These are phyloP conservation scores for Gaeumannomyces tritici DNA, from an alignment of 2,329 filamentous ascomycete species.

Conservation along the genomic window DNA sequence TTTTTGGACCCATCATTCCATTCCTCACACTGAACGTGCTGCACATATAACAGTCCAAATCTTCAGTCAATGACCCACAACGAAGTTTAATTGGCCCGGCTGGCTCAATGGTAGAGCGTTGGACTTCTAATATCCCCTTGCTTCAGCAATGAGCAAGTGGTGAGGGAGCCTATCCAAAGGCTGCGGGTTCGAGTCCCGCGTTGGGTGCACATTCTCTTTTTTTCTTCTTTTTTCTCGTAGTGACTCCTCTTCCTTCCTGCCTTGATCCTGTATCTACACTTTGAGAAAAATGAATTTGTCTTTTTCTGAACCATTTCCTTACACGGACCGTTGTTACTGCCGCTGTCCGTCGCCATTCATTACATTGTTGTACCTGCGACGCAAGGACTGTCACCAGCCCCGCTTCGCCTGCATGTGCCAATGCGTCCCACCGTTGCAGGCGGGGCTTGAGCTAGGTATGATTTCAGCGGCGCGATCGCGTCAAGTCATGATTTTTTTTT, in stretches of 20 bases:
- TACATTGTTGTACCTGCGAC: no score
- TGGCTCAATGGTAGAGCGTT: slow-evolving; percentile 3
- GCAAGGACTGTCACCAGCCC: no score
- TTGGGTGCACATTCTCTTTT: not conserved
- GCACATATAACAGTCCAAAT: not conserved
- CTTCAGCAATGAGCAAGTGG: not conserved
- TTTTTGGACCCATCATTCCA: not conserved
- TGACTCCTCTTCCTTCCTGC: no score
- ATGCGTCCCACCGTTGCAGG: no score
- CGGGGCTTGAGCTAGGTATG: not conserved
- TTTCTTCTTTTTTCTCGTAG: not conserved
- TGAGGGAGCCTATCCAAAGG: not conserved
- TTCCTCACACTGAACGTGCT: not conserved
- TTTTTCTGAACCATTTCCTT: no score
- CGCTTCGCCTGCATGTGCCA: no score
- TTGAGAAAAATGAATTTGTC: no score
- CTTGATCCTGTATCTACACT: no score
- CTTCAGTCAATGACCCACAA: not conserved
- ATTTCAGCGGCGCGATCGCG: not conserved
- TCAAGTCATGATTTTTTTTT: not conserved
- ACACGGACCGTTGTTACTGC: no score
- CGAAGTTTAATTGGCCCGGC: slow-evolving; percentile 1
- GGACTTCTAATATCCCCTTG: not conserved
- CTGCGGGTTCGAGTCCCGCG: slow-evolving; percentile 2
- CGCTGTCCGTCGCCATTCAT: no score